phyloP scores from a whole-genome alignment of 345 rosid species.

The Odontarrhena argentea region DNA sequence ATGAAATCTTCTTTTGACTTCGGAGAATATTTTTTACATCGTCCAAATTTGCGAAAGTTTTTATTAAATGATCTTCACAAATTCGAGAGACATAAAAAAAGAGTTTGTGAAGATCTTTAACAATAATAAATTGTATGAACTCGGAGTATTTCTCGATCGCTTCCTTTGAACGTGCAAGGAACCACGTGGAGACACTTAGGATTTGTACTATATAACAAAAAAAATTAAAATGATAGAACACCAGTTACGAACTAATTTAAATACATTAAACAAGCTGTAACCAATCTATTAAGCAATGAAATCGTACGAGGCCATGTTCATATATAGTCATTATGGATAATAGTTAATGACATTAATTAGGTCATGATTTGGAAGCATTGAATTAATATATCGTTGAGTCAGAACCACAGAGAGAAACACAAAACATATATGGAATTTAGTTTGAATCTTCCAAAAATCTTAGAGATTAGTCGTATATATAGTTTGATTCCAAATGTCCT shows the following conservation, averaged over 20 bases:
- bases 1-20: background rate
- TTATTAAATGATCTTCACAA: too few relatives aligned
- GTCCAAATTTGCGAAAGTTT: background rate
- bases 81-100: too few relatives aligned
- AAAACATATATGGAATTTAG: background rate
- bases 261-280: constrained; percentile 11
- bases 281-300: constrained; percentile 3
- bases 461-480: background rate
- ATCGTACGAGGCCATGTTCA: constrained; percentile 25
- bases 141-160: background rate
- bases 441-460: background rate
- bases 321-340: background rate
- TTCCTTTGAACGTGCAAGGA: constrained; percentile 30
- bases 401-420: background rate
- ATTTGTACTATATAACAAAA: constrained; percentile 3
- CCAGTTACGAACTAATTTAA: background rate
- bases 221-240: too few relatives aligned
- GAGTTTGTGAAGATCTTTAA: background rate
- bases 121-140: background rate
- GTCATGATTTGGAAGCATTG: constrained; percentile 1
- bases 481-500: too few relatives aligned
- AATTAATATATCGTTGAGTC: constrained; percentile 4
- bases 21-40: background rate
- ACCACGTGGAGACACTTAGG: constrained; percentile 24
- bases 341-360: background rate